Evolutionary conservation across 208 protist species (phyloP), one percentile per base, ranked within the genome.

Genomic region (Leishmania guyanensis): DNA sequence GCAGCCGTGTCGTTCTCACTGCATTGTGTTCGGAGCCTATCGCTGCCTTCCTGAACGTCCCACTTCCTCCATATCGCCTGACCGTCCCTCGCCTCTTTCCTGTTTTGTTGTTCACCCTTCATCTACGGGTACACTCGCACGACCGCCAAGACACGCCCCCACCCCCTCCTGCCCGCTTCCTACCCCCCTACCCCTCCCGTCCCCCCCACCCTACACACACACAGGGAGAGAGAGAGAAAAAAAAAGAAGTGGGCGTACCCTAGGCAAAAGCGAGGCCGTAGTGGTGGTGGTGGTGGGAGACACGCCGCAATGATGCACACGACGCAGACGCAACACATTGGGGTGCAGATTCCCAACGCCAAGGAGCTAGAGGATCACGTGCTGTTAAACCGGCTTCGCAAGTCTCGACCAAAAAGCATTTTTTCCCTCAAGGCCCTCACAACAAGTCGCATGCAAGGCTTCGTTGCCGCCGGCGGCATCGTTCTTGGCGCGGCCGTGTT

Each of bases 401-500:
- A 74, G 16, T 74, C 84, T 33, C 74, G 86, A 53, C 70, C 62
- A 46, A 69, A 77, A 39, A 83, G 83, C 68, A 36, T 78, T 0
- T 88, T 90, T 43, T 86, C 86, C 3, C 82, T 93, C 6, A 87
- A 83, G 69, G 91, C 92, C 0, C 65, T 95, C 36, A 94, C 92
- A 1, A 83, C 83, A 22, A 91, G 85, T 3, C 84, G 92, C n/a
- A 66, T 92, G 73, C 94, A 97, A 82, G 82, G 86, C 36, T 94
- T 89, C 81, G 82, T 91, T 29, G 92, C 84, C 3, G 87, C 88
- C n/a, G 90, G 83, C 58, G 93, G 89, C 48, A 93, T 97, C 74
- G 62, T 98, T 6, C 29, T 94, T 16, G 91, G 88, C 22, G 86
- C 89, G 2, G 91, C 86, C 14, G 77, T 97, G 48, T 89, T 98